Evolutionary conservation across 768 basidiomycete species (phyloP).

Genomic region (Cystofilobasidium bisporidii): DNA sequence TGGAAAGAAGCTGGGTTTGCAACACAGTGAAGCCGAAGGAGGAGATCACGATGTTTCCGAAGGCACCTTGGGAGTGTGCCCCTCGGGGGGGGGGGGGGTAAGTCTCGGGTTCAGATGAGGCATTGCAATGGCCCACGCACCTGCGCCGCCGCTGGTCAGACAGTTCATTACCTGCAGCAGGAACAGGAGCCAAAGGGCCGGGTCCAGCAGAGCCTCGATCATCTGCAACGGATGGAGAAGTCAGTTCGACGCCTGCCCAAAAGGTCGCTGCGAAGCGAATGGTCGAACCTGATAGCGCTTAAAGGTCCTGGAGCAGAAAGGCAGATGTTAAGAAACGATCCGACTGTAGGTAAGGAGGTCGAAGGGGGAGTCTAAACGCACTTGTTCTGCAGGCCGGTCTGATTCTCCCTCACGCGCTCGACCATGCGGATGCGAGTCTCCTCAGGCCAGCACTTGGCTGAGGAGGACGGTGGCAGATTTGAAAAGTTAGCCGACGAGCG

Average conservation of each 20-base stretch:
- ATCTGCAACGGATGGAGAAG: constrained; percentile 43
- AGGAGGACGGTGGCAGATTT: too few species aligned
- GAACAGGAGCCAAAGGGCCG: constrained; percentile 46
- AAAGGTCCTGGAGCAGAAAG: too few species aligned
- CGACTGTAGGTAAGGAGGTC: too few species aligned
- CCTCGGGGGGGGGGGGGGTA: too few species aligned
- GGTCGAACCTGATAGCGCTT: too few species aligned
- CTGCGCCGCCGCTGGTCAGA: constrained; percentile 47
- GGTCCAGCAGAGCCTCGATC: constrained; percentile 47
- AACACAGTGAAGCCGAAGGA: constrained; percentile 46
- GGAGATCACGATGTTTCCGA: constrained; percentile 49
- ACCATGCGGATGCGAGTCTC: constrained; percentile 48
- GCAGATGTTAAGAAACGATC: too few species aligned
- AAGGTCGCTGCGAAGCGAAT: too few species aligned
- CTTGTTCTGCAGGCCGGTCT: constrained; percentile 48
- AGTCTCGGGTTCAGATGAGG: too few species aligned
- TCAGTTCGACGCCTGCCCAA: too few species aligned
- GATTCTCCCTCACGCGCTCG: constrained; percentile 48
- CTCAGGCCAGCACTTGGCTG: constrained; percentile 44
- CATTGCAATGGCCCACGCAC: too few species aligned
- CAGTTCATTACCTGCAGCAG: constrained; percentile 49
- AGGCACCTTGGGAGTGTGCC: constrained; percentile 35
- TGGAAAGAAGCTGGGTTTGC: constrained; percentile 48
- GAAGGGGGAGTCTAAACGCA: too few species aligned
- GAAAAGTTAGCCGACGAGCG: too few species aligned